Percentiles rank a stretch among this genome's conserved stretches.
Evolutionary conservation across 306 rosid genomes (phyloP).

Genomic region (Pterocarpus santalinus): DNA sequence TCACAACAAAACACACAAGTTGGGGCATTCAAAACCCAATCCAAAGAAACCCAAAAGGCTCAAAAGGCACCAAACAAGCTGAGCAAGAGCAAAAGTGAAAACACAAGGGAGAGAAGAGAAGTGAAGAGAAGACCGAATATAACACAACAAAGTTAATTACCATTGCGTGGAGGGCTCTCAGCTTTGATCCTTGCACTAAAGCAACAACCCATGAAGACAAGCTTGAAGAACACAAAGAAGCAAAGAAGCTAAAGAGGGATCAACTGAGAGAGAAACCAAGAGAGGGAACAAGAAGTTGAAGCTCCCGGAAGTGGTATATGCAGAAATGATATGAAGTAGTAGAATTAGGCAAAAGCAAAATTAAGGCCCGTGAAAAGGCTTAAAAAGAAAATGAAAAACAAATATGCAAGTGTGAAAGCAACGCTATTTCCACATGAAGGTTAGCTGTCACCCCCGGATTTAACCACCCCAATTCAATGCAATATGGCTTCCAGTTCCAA

Average conservation of each 20-base stretch:
- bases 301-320: conserved; percentile 2
- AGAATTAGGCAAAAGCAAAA: background rate
- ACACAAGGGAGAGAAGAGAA: conserved; percentile 23
- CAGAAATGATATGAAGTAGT: background rate
- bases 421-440: conserved; percentile 49
- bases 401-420: conserved; percentile 68
- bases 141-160: conserved; percentile 50
- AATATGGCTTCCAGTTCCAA: conserved; percentile 14
- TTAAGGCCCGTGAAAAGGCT: conserved; percentile 17
- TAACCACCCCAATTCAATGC: conserved; percentile 43
- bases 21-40: conserved; percentile 3
- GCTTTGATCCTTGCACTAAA: conserved; percentile 86
- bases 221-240: conserved; percentile 26
- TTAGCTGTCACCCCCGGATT: conserved; percentile 62
- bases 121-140: background rate
- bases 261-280: background rate
- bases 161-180: conserved; percentile 85
- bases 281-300: conserved; percentile 39
- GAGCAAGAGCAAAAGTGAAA: conserved; percentile 12
- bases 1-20: background rate
- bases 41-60: conserved; percentile 5
- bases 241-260: conserved; percentile 21
- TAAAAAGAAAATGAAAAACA: background rate
- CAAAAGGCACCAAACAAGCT: background rate
- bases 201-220: conserved; percentile 84